phyloP scores from a whole-genome alignment of 495 filamentous ascomycete genomes.

The Tuber brumale region DNA sequence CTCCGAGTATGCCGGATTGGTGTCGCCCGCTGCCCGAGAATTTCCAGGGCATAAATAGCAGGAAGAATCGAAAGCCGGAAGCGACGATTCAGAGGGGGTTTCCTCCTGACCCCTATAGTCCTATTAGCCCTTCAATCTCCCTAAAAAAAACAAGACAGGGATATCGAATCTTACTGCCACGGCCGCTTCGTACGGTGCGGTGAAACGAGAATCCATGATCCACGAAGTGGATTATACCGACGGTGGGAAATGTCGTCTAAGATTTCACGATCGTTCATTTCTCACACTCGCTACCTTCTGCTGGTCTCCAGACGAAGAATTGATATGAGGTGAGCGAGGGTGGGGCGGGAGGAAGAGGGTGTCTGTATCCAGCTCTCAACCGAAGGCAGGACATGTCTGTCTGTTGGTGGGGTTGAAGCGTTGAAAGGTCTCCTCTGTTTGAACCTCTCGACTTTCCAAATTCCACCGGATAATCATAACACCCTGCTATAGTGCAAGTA shows the following conservation, averaged over 20 bases:
- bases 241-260: constrained; percentile 96
- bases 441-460: background rate
- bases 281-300: background rate
- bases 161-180: constrained; percentile 73
- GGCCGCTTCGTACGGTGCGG: constrained; percentile 93
- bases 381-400: background rate
- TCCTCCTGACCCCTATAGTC: constrained; percentile 77
- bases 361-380: background rate
- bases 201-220: constrained; percentile 86
- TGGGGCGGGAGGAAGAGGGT: background rate
- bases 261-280: constrained; percentile 45
- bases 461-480: background rate
- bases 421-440: background rate
- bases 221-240: constrained; percentile 84
- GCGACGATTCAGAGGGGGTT: constrained; percentile 62
- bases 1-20: constrained; percentile 75
- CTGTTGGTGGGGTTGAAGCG: background rate
- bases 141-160: background rate
- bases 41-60: constrained; percentile 98
- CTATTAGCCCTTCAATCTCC: constrained; percentile 1
- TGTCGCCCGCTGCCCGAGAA: constrained; percentile 78
- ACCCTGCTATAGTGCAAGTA: background rate
- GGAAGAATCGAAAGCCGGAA: constrained; percentile 73
- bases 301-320: background rate
- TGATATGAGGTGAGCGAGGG: background rate